phyloP scores from a whole-genome alignment of 163 green algal genomes.

The Scenedesmus sp. region DNA sequence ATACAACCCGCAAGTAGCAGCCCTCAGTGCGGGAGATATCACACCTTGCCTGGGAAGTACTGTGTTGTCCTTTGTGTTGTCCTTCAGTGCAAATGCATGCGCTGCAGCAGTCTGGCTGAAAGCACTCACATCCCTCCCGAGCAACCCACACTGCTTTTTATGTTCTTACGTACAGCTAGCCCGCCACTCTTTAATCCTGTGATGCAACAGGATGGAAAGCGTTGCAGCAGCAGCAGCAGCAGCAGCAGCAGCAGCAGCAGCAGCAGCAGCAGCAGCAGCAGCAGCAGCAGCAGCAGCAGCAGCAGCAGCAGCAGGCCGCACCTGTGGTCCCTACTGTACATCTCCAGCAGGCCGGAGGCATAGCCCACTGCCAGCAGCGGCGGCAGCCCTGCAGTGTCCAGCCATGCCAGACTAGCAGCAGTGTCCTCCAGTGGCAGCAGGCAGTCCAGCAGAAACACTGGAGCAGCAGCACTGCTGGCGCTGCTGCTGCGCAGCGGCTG shows the following conservation, averaged over 20 bases:
- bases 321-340: conserved; percentile 50
- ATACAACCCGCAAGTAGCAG: neutral
- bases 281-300: too few species aligned
- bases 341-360: conserved; percentile 39
- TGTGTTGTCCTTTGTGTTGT: too few species aligned
- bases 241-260: too few species aligned
- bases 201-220: too few species aligned
- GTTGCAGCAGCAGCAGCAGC: too few species aligned
- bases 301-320: neutral
- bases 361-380: conserved; percentile 61
- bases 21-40: neutral
- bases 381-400: conserved; percentile 48
- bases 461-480: conserved; percentile 7
- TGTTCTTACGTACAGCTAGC: too few species aligned
- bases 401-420: conserved; percentile 53
- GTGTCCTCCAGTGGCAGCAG: conserved; percentile 59
- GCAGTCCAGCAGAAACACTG: conserved; percentile 52
- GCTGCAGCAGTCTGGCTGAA: too few species aligned
- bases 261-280: too few species aligned
- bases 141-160: too few species aligned
- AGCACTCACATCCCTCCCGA: too few species aligned
- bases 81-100: too few species aligned
- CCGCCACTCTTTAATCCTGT: too few species aligned
- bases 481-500: conserved; percentile 15
- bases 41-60: neutral